Evolutionary conservation across 116 monocot genomes (phyloP).

Genomic region (Phalaenopsis hybrid): DNA sequence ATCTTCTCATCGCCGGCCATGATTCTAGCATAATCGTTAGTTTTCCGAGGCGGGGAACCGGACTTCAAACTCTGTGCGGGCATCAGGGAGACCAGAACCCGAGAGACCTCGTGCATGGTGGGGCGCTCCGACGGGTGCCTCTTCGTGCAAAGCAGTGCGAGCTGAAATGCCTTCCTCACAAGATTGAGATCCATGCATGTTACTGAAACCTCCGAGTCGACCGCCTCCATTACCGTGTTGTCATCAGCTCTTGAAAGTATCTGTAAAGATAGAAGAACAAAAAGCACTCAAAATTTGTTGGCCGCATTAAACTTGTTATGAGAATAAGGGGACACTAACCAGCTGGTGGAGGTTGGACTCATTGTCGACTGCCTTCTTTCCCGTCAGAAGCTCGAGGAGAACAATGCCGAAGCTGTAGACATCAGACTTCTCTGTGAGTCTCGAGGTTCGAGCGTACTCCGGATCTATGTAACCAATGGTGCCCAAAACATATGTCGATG

Average conservation of each 20-base stretch:
- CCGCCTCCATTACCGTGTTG: conserved; percentile 96
- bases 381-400: conserved; percentile 86
- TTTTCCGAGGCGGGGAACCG: conserved; percentile 15
- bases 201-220: conserved; percentile 76
- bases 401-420: conserved; percentile 94
- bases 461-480: conserved; percentile 99
- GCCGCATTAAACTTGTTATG: background rate
- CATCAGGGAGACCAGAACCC: conserved; percentile 61
- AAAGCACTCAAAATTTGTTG: background rate
- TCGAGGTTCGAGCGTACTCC: conserved; percentile 86
- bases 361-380: conserved; percentile 88
- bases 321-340: conserved; percentile 20
- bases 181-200: conserved; percentile 68
- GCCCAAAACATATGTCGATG: conserved; percentile 84
- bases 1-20: conserved; percentile 20
- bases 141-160: conserved; percentile 89
- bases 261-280: conserved; percentile 18
- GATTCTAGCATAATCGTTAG: conserved; percentile 28
- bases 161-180: conserved; percentile 78
- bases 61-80: conserved; percentile 45
- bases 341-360: conserved; percentile 91
- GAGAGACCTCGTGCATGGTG: conserved; percentile 27
- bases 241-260: conserved; percentile 79
- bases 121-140: conserved; percentile 65
- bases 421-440: conserved; percentile 88